phyloP scores from a whole-genome alignment of 371 early-diverging fungal genomes.

The Actinomucor elegans region DNA sequence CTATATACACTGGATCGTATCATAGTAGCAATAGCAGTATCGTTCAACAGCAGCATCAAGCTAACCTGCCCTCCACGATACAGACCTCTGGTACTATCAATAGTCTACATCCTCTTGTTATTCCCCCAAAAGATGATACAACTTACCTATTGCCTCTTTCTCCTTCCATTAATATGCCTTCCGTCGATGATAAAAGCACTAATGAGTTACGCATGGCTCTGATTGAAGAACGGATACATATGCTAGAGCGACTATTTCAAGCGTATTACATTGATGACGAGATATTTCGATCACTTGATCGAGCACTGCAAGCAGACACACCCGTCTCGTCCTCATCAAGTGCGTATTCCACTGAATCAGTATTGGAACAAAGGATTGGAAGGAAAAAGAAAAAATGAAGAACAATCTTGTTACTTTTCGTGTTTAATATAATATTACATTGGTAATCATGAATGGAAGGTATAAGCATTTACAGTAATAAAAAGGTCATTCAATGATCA shows the following conservation, averaged over 20 bases:
- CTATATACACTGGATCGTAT: not conserved
- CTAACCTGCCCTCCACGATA: not conserved
- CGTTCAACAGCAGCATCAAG: not conserved
- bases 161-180: not conserved
- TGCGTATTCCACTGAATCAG: no score
- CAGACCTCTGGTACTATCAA: no score
- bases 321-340: not conserved
- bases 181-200: not conserved
- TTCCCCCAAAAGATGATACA: not conserved
- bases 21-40: not conserved
- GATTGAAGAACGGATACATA: slow-evolving; percentile 95
- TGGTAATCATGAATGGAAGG: no score
- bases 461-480: no score
- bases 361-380: no score
- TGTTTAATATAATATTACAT: no score
- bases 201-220: slow-evolving; percentile 64
- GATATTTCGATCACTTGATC: slow-evolving; percentile 22
- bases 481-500: no score
- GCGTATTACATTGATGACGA: slow-evolving; percentile 31
- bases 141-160: not conserved
- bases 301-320: slow-evolving; percentile 9
- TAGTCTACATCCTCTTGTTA: not conserved
- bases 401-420: no score
- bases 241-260: slow-evolving; percentile 60
- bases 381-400: no score